These are phyloP conservation scores for Phaffia tasmanica DNA, from an alignment of 768 basidiomycete species.

Conservation along the genomic window DNA sequence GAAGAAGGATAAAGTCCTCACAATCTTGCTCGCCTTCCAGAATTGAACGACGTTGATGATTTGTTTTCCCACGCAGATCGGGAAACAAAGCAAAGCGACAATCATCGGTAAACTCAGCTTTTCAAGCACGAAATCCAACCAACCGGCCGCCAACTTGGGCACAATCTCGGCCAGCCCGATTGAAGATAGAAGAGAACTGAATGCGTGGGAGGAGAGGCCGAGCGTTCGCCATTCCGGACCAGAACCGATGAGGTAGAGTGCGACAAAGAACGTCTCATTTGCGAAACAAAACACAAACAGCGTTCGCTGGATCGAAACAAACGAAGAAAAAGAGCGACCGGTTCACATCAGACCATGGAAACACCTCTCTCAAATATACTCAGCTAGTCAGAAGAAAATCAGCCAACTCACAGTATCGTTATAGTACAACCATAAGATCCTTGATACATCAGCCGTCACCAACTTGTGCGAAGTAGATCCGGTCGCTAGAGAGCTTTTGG, in stretches of 20 bases:
- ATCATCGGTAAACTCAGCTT: conserved; percentile 64
- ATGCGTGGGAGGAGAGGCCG: conserved; percentile 30
- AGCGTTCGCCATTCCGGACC: conserved; percentile 18
- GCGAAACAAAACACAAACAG: conserved; percentile 87
- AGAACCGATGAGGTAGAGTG: conserved; percentile 71
- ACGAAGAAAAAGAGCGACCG: neutral
- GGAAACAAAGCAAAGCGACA: conserved; percentile 53
- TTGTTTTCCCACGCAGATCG: conserved; percentile 71
- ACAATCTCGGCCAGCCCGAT: conserved; percentile 3
- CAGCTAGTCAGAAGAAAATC: neutral
- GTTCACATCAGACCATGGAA: neutral
- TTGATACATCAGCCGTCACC: conserved; percentile 82
- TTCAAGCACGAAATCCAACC: conserved; percentile 26
- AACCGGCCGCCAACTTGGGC: conserved; percentile 24
- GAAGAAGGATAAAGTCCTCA: conserved; percentile 30
- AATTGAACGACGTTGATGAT: conserved; percentile 90
- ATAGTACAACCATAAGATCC: conserved; percentile 86
- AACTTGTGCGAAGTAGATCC: conserved; percentile 87
- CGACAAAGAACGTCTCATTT: conserved; percentile 92
- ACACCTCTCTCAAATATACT: neutral
- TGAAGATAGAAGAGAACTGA: conserved; percentile 25
- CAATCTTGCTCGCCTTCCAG: conserved; percentile 75
- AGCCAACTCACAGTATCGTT: conserved; percentile 65
- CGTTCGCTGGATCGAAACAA: conserved; percentile 47
- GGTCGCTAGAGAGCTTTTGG: conserved; percentile 73